Evolutionary conservation across 2,329 filamentous ascomycete species (phyloP).

Genomic region (Cladosporium sp.): DNA sequence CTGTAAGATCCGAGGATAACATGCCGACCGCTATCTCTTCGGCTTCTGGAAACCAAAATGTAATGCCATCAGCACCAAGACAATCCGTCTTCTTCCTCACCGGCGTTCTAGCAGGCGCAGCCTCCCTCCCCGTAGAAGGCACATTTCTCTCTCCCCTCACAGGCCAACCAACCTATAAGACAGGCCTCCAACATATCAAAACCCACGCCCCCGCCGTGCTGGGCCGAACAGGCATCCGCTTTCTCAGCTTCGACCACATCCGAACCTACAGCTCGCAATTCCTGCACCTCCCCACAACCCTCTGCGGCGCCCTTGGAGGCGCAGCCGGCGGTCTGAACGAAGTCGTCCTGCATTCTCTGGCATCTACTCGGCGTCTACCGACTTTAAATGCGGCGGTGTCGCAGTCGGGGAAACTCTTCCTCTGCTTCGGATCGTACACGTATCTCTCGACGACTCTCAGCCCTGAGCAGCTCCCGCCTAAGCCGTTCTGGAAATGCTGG

Average conservation of each 20-base stretch:
- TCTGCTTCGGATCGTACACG: conserved; percentile 18
- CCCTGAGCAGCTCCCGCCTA: conserved; percentile 9
- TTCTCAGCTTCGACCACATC: conserved; percentile 16
- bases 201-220: conserved; percentile 4
- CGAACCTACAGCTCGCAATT: conserved; percentile 4
- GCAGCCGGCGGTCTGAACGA: conserved; percentile 18
- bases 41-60: no score
- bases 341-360: conserved; percentile 13
- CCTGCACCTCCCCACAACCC: conserved; percentile 3
- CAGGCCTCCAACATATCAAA: not conserved
- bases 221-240: conserved; percentile 14
- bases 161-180: not conserved
- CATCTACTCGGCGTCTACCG: conserved; percentile 10
- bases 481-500: conserved; percentile 17
- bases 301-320: conserved; percentile 16
- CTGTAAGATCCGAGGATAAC: no score
- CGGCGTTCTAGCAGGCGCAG: conserved; percentile 15
- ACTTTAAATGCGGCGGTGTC: not conserved
- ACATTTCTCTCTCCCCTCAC: not conserved
- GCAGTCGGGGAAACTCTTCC: conserved; percentile 15
- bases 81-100: conserved; percentile 16
- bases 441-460: conserved; percentile 14
- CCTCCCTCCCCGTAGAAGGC: conserved; percentile 15
- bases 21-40: no score
- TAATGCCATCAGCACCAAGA: conserved; percentile 12